Conservation (phyloP, 2,329 filamentous ascomycete species). For the Lachnellula suecica region DNA sequence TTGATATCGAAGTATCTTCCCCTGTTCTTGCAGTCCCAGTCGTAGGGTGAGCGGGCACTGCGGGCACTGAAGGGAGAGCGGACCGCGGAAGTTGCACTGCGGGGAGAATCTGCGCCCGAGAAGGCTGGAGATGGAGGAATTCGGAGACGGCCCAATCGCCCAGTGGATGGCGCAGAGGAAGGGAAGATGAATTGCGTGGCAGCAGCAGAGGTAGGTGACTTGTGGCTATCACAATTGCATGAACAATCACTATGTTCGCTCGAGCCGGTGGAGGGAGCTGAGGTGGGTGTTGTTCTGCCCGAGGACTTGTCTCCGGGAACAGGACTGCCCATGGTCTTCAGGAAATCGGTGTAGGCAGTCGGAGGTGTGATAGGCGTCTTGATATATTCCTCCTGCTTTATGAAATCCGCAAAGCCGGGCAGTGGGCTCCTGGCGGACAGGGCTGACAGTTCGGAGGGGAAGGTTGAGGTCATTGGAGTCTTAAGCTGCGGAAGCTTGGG, state of each 20-base stretch:
- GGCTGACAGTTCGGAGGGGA: conserved; percentile 58
- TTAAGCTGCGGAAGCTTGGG: conserved; percentile 62
- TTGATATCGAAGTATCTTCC: conserved; percentile 59
- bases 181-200: conserved; percentile 56
- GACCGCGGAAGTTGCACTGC: conserved; percentile 50
- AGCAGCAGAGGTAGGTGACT: conserved; percentile 56
- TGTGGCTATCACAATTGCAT: conserved; percentile 54
- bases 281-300: conserved; percentile 46
- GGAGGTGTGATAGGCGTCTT: conserved; percentile 92
- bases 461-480: conserved; percentile 62
- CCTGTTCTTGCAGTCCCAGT: conserved; percentile 75
- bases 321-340: conserved; percentile 67
- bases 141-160: conserved; percentile 59
- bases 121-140: conserved; percentile 75
- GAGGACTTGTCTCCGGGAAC: conserved; percentile 35
- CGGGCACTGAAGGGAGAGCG: conserved; percentile 73
- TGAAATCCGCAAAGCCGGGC: conserved; percentile 56
- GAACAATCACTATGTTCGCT: conserved; percentile 53
- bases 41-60: conserved; percentile 68
- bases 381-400: conserved; percentile 67
- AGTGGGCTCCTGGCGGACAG: conserved; percentile 67
- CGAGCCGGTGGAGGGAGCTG: conserved; percentile 39
- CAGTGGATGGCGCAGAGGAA: conserved; percentile 60
- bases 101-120: conserved; percentile 67
- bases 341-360: conserved; percentile 86